Base-by-base conservation (phyloP, 2,329 filamentous ascomycete species). In the Emergomyces pasteurianus region DNA sequence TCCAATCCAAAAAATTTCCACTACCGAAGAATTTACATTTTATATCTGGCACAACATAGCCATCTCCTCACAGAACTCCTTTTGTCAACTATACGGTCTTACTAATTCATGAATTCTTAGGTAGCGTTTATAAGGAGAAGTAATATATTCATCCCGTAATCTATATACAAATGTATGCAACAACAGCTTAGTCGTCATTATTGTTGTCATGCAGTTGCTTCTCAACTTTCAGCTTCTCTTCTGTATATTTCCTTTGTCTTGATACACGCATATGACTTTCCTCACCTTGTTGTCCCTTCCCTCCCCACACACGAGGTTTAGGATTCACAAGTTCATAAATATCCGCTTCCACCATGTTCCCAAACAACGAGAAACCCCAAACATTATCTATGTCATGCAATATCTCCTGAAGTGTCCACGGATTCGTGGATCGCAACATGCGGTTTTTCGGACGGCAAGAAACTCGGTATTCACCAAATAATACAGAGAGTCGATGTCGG, bases 371-470 rank as follows among this genome's bases (percentile, higher is more conserved):
- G 10, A 67, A 64, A 6, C 71, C 73, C 72, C 74, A 76, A 12
- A 70, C 72, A 46, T 61, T 66, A 38, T 71, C 63, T 26, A 75
- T 70, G 64, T 74, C 73, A 0, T 43, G 58, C 6, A 74, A 40
- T 9, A 76, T 69, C 28, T 66, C 67, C 16, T 70, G 64, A 9
- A 70, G 50, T 34, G 59, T 64, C 54, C 71, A 76, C 4, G 71
- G 72, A 53, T 75, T 76, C 38, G 69, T 65, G n/a, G 65, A 63
- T 21, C 75, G 70, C 59, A 76, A 61, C 52, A 69, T 67, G 9
- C 73, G 72, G 49, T 75, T 77, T 63, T 69, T 68, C 34, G 60
- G 68, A 16, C 69, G 69, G 28, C 62, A 69, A 1, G 73, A 75
- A 23, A 63, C 61, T 7, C 68, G 59, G 46, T 69, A 65, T 12